phyloP scores from a whole-genome alignment of 352 stramenopile genomes.

The Phytophthora palmivora region DNA sequence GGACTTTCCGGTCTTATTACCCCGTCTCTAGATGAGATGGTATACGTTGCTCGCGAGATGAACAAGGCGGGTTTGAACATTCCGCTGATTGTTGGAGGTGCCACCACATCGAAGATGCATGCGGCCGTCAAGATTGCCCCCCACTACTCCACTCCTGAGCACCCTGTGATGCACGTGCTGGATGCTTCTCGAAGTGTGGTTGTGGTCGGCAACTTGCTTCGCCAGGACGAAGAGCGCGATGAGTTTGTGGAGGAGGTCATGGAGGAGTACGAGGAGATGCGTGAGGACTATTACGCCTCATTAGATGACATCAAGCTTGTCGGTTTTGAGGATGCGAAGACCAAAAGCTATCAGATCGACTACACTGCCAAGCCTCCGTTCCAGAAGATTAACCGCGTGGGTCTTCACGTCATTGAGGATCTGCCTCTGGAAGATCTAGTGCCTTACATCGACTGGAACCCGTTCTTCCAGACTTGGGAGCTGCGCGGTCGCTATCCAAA shows the following conservation, averaged over 20 bases:
- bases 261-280: conserved; percentile 94
- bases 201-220: conserved; percentile 94
- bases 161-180: conserved; percentile 98
- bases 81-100: conserved; percentile 97
- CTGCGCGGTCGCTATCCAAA: conserved; percentile 97
- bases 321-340: conserved; percentile 49
- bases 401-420: conserved; percentile 89
- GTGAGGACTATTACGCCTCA: conserved; percentile 88
- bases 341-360: conserved; percentile 91
- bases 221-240: conserved; percentile 86
- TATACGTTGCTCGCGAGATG: conserved; percentile 97
- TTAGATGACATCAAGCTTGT: conserved; percentile 78
- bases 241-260: conserved; percentile 95
- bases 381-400: conserved; percentile 84
- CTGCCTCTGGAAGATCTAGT: conserved; percentile 90
- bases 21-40: conserved; percentile 98
- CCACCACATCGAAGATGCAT: conserved; percentile 98
- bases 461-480: conserved; percentile 99
- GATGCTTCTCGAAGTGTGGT: conserved; percentile 97
- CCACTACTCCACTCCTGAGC: conserved; percentile 94
- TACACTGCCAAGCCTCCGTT: conserved; percentile 89
- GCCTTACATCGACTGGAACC: conserved; percentile 99
- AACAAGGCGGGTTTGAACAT: conserved; percentile 93
- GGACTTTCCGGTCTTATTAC: conserved; percentile 98
- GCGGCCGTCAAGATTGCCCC: conserved; percentile 98